Evolutionary conservation across 2,329 filamentous ascomycete species (phyloP).

Genomic region (Blumeria hordei): DNA sequence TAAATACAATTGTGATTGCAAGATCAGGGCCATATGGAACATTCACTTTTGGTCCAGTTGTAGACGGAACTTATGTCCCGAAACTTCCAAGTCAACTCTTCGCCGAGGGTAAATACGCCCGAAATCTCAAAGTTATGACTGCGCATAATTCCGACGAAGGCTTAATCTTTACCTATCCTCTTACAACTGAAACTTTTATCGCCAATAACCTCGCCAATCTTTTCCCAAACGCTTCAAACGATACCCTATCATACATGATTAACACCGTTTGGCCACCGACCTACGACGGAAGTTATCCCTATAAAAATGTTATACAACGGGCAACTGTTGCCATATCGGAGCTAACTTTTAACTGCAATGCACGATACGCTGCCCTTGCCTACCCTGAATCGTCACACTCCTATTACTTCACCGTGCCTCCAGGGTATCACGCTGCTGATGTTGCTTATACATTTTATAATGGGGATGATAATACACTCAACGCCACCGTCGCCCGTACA

Average conservation of each 20-base stretch:
- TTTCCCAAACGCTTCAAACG: conserved; percentile 4
- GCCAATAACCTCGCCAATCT: conserved; percentile 2
- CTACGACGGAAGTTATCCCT: conserved; percentile 20
- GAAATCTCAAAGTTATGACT: conserved; percentile 20
- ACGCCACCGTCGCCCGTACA: conserved; percentile 12
- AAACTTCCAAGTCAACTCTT: conserved; percentile 22
- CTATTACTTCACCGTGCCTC: conserved; percentile 27
- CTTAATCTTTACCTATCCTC: conserved; percentile 18
- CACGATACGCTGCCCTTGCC: conserved; percentile 23
- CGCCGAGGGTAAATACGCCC: conserved; percentile 20
- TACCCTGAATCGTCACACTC: conserved; percentile 22
- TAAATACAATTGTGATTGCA: conserved; percentile 7
- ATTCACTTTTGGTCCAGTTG: conserved; percentile 21
- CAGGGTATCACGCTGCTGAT: conserved; percentile 27
- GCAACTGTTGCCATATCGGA: conserved; percentile 21
- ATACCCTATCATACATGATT: conserved; percentile 16
- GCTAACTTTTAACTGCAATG: conserved; percentile 24
- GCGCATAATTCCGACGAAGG: conserved; percentile 22
- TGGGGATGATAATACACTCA: conserved; percentile 5
- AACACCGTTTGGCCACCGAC: conserved; percentile 24
- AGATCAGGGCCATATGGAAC: conserved; percentile 16
- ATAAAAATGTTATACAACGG: conserved; percentile 21
- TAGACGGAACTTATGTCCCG: conserved; percentile 26
- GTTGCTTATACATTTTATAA: conserved; percentile 27
- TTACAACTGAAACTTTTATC: conserved; percentile 5